These are phyloP conservation scores for Blastomyces gilchristii DNA, from an alignment of 2,329 filamentous ascomycete genomes.

Conservation along the genomic window DNA sequence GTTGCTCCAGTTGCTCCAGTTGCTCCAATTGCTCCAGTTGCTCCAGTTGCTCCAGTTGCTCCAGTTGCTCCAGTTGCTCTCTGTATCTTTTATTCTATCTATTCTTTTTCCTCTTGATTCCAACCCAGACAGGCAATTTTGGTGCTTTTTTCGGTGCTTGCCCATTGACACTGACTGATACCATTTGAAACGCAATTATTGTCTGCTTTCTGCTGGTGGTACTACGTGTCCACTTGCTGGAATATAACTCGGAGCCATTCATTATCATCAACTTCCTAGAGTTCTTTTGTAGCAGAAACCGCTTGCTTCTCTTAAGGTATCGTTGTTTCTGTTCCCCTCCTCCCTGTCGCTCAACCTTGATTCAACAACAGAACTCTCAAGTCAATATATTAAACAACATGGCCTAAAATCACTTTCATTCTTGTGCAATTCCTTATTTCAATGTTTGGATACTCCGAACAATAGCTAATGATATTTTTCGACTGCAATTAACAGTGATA, in stretches of 20 bases:
- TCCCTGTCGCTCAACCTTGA: background rate
- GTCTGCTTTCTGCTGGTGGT: background rate
- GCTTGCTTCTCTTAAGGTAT: background rate
- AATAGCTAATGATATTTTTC: background rate
- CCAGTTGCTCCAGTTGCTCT: background rate
- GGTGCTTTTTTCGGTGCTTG: background rate
- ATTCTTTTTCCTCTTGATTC: background rate
- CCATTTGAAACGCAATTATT: background rate
- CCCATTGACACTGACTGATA: background rate
- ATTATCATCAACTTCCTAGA: background rate
- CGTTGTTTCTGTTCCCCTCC: background rate
- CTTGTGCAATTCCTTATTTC: background rate
- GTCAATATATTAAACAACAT: background rate
- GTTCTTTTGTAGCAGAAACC: background rate
- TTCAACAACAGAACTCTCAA: background rate
- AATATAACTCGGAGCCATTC: background rate
- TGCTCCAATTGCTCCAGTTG: background rate
- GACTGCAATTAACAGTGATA: slow-evolving; percentile 1
- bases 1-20: background rate
- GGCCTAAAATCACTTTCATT: background rate
- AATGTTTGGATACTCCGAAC: background rate
- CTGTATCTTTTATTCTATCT: background rate
- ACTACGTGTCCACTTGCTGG: background rate
- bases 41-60: background rate
- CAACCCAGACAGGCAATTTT: background rate